Conservation (phyloP, 192 early-diverging fungal species). For the Podila horticola region DNA sequence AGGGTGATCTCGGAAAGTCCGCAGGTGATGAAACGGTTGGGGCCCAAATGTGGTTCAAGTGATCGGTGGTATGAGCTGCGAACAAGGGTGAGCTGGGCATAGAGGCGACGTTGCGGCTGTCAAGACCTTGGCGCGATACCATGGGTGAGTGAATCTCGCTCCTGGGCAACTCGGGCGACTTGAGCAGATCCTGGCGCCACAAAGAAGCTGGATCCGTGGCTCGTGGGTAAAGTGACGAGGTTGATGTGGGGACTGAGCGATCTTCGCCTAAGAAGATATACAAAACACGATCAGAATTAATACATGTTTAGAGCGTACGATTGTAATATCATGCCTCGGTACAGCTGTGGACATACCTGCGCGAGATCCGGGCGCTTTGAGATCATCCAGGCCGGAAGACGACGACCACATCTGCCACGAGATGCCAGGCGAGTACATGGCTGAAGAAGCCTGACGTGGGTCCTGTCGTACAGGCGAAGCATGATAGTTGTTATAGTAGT, state of each 20-base stretch:
- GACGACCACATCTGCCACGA: slow-evolving; percentile 74
- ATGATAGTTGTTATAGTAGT: slow-evolving; percentile 69
- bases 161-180: slow-evolving; percentile 16
- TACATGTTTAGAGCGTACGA: too few relatives aligned
- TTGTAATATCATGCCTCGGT: too few relatives aligned
- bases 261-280: slow-evolving; percentile 21
- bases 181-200: slow-evolving; percentile 51
- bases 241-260: slow-evolving; percentile 11
- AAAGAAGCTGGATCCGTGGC: slow-evolving; percentile 16
- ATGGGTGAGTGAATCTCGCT: slow-evolving; percentile 44
- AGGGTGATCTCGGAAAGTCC: slow-evolving; percentile 69
- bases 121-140: slow-evolving; percentile 25
- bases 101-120: slow-evolving; percentile 41
- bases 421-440: slow-evolving; percentile 71
- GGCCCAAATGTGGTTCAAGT: slow-evolving; percentile 51
- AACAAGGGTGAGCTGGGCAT: slow-evolving; percentile 50
- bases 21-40: slow-evolving; percentile 37
- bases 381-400: slow-evolving; percentile 41
- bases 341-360: neutral
- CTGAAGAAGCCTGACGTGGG: slow-evolving; percentile 62
- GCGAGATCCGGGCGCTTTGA: slow-evolving; percentile 11
- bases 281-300: neutral
- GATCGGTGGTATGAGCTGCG: slow-evolving; percentile 43
- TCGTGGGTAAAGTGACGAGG: slow-evolving; percentile 26
- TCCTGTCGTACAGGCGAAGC: slow-evolving; percentile 66